Evolutionary conservation across 2,329 filamentous ascomycete genomes (phyloP), one percentile per base, ranked within the genome.

Genomic region (Aspergillus sp.): DNA sequence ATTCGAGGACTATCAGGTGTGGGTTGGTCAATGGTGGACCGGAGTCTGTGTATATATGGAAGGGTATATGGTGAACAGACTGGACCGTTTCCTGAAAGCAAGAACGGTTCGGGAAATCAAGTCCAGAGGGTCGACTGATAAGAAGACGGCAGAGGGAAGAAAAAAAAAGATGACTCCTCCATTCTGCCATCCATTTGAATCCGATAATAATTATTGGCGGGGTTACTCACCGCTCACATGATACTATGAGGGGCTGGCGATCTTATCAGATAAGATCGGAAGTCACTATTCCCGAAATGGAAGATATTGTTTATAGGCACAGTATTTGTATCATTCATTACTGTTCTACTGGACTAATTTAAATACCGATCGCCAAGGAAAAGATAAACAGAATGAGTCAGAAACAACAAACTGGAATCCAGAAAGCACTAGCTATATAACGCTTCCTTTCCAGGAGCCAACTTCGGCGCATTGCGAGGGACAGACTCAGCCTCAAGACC

Each of bases 221-320:
- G 37, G n/a, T 31, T 12, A 14, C 14, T 41, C 21, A 49, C 56
- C 56, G 56, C 56, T 44, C 56, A 50, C 51, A 45, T 51, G 51
- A 51, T 21, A 6, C 3, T 8, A 14, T 45, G 51, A 55, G 46
- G 56, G 51, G 56, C 12, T 41, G 4, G 12, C 6, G 39, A 58
- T 58, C 56, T 58, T 51, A 58, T 58, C 56, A 37, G 51, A 54
- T 55, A 51, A 55, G 56, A 58, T 55, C 45, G 17, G 12, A 17
- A 27, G n/a, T 19, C 39, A 53, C 46, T 45, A 31, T 39, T 44
- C 33, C 31, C 12, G 21, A 58, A 54, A 41, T 41, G 25, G 48
- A 19, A 40, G 21, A n/a, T 33, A 19, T 46, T 21, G 14, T 9
- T 17, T 40, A 40, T 17, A 14, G 27, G 9, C 27, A 31, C 27